Base-by-base conservation (phyloP, 1,284 basidiomycete species). In the Fistulina hepatica region DNA sequence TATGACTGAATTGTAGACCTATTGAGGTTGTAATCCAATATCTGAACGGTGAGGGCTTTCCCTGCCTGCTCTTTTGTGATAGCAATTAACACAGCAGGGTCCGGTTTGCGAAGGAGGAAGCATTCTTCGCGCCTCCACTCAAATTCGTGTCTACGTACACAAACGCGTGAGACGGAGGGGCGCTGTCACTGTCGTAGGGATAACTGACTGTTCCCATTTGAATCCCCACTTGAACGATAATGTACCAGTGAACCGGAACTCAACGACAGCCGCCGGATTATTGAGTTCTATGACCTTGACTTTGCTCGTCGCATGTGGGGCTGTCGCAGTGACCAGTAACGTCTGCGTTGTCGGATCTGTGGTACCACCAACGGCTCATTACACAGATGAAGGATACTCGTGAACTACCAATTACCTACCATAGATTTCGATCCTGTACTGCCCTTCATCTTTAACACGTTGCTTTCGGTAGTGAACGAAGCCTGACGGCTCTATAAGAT, bases 1-100 rank as follows among this genome's bases (percentile, higher is more conserved):
- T 20, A 37, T 26, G n/a, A 31, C 15, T 12, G 4, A 15, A 48
- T 21, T 2, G 47, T 61, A 34, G 46, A 77, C 74, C 83, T 63
- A 47, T 84, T 73, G 21, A 88, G 63, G 50, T 90, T 90, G 51
- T 90, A 90, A 54, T 90, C 83, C 12, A 90, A 63, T n/a, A 90
- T 71, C 52, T 88, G 83, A n/a, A 89, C 63, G 1, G 76, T 65
- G 0, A 69, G 61, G 1, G 78, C 76, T 49, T 73, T 79, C 6
- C 77, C 78, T 4, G 73, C 63, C 1, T 78, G 71, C 36, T 84
- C 81, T 52, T 81, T 86, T 11, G 81, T 84, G 20, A 83, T 65
- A 0, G 83, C 84, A 9, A 88, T 77, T 2, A 88, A 69, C 1
- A 91, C 82, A 8, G 81, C 78, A 4, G 85, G 86, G 48, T 91